Base-by-base conservation (phyloP, 1,284 basidiomycete genomes). In the Ustilago esculenta region DNA sequence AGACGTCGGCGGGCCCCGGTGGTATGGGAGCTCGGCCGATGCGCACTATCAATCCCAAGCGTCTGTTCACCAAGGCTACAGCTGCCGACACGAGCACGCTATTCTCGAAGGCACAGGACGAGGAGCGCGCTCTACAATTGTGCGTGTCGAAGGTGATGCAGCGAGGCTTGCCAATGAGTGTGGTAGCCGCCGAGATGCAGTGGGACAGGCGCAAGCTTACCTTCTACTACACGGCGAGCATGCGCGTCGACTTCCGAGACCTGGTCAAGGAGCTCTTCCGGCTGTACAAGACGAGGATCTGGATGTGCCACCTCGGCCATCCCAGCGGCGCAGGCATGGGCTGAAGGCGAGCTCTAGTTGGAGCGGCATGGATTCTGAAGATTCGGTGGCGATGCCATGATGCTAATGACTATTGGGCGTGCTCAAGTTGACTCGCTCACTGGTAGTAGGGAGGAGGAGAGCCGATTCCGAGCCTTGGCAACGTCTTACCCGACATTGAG, bases 181-280 rank as follows among this genome's bases (percentile, higher is more conserved):
- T 98, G 57, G 90, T 96, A 54, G 94, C 96, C 81, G 94, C 94
- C 27, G 95, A 98, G 84, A 97, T 95, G 85, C 95, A 98, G 82
- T 98, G 76, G 76, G 76, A 79, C 48, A 90, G 95, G 44, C 90
- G 94, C 83, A 97, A 98, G 84, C 84, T 98, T 65, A 98, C 95
- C 0, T 97, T 97, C 85, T 98, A 97, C 85, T 98, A 96, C 82
- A 86, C 94, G 60, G 92, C 94, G 49, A 92, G 95, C 79, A 93
- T 92, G 84, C 86, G 95, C 71, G 94, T 98, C 81, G 95, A 98
- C 84, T 98, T 98, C 85, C 87, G 95, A 73, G 94, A 97, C 82
- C 87, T 98, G 60, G 93, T 95, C 46, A 87, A 92, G 78, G 93
- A 95, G 82, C 84, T 95, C 27, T 95, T 96, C 86, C 86, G 92